A percentile compares a stretch with the other conserved stretches of the same genome.
Conservation (phyloP, 2,329 filamentous ascomycete genomes). For the Epichloe hybrida region DNA sequence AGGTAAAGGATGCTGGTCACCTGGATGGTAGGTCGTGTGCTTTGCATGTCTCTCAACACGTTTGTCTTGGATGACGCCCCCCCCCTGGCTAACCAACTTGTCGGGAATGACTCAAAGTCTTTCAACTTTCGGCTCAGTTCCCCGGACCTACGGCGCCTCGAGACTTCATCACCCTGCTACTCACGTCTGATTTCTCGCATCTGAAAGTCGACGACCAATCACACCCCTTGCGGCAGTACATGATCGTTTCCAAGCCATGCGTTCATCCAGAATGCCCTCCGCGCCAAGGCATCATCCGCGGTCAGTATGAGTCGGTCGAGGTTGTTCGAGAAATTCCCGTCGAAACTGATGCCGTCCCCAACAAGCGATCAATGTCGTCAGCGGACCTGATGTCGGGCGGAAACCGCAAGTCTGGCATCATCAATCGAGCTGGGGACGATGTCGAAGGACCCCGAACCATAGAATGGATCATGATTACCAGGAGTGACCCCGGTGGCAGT, state of each 20-base stretch:
- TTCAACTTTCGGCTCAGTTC: constrained; percentile 77
- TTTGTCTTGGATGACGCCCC: background rate
- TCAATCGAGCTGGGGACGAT: constrained; percentile 14
- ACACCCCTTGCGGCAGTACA: constrained; percentile 48
- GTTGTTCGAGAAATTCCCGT: constrained; percentile 72
- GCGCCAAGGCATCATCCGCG: constrained; percentile 62
- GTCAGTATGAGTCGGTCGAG: constrained; percentile 83
- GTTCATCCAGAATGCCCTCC: constrained; percentile 59
- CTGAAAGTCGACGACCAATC: constrained; percentile 15
- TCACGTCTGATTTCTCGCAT: constrained; percentile 48
- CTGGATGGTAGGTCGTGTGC: constrained; percentile 37
- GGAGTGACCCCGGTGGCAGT: constrained; percentile 77
- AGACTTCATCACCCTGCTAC: constrained; percentile 72
- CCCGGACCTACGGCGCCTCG: constrained; percentile 76
- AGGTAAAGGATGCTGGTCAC: constrained; percentile 43
- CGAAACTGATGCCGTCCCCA: constrained; percentile 21
- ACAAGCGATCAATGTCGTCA: constrained; percentile 20
- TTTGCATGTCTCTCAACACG: background rate
- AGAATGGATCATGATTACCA: constrained; percentile 88
- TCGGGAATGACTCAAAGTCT: constrained; percentile 39
- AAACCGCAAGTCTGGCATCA: constrained; percentile 8
- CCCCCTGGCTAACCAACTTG: background rate
- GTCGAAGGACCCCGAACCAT: constrained; percentile 29
- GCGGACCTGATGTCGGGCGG: constrained; percentile 19
- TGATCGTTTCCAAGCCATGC: constrained; percentile 79